phyloP scores from a whole-genome alignment of 257 asterid species.

The Fraxinus excelsior region DNA sequence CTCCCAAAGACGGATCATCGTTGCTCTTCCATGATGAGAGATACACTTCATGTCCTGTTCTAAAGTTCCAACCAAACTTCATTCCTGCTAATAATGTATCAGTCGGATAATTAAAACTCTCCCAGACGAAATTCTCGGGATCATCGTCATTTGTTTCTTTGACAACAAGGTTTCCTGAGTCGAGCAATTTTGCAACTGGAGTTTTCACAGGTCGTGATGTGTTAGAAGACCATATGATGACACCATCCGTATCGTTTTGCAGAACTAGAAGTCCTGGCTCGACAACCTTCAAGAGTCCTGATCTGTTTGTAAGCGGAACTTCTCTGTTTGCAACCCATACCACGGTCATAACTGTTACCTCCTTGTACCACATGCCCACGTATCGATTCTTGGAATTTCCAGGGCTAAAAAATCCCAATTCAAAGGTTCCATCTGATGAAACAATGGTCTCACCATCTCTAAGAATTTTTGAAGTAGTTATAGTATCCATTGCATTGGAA shows the following conservation, averaged over 20 bases:
- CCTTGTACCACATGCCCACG: slow-evolving; percentile 28
- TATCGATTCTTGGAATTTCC: slow-evolving; percentile 8
- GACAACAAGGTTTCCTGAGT: slow-evolving; percentile 39
- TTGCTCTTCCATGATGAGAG: too few relatives aligned
- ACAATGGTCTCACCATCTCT: slow-evolving; percentile 40
- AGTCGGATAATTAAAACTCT: slow-evolving; percentile 34
- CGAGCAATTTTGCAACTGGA: slow-evolving; percentile 7
- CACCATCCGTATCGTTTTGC: too few relatives aligned
- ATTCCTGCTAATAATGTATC: slow-evolving; percentile 25
- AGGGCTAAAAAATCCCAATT: slow-evolving; percentile 38
- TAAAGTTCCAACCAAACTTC: slow-evolving; percentile 35
- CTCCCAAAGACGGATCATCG: slow-evolving; percentile 47
- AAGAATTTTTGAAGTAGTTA: slow-evolving; percentile 9
- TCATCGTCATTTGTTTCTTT: slow-evolving; percentile 18
- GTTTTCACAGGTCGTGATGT: too few relatives aligned
- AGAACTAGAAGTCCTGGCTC: too few relatives aligned
- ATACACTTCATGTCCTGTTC: slow-evolving; percentile 25
- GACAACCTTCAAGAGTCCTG: too few relatives aligned
- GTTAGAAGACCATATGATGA: too few relatives aligned
- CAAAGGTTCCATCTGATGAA: slow-evolving; percentile 39
- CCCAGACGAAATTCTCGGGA: slow-evolving; percentile 29
- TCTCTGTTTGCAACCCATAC: slow-evolving; percentile 30
- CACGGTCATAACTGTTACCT: neutral
- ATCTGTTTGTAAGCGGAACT: slow-evolving; percentile 3
- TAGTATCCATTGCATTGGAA: slow-evolving; percentile 20